phyloP scores from a whole-genome alignment of 2,329 filamentous ascomycete genomes.

The Fusarium nanum region DNA sequence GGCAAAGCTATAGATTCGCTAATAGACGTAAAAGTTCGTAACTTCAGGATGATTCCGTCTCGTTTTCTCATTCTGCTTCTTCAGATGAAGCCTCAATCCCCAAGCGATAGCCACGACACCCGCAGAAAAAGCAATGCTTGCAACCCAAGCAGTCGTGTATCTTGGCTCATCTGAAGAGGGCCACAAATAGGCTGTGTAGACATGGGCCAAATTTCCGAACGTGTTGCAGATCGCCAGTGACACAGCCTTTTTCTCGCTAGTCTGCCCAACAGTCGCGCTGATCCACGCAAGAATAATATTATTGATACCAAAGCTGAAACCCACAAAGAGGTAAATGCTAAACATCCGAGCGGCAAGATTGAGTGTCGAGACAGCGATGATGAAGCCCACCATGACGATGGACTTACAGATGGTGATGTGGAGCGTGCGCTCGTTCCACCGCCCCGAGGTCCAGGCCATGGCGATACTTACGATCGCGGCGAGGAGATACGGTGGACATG shows the following conservation, averaged over 20 bases:
- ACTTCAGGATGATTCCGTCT: constrained; percentile 19
- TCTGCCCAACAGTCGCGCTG: constrained; percentile 54
- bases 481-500: constrained; percentile 61
- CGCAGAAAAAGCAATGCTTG: constrained; percentile 23
- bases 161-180: constrained; percentile 10
- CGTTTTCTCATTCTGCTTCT: constrained; percentile 21
- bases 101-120: constrained; percentile 25
- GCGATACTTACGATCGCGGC: constrained; percentile 48
- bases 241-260: constrained; percentile 58
- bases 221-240: constrained; percentile 34
- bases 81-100: neutral
- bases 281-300: constrained; percentile 58
- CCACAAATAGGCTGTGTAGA: constrained; percentile 34
- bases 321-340: constrained; percentile 54
- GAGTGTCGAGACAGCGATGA: constrained; percentile 43
- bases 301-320: constrained; percentile 55
- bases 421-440: constrained; percentile 53
- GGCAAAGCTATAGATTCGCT: no score
- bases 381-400: constrained; percentile 50
- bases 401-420: constrained; percentile 48
- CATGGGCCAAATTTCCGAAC: constrained; percentile 30
- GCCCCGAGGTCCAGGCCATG: constrained; percentile 52
- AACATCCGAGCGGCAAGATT: constrained; percentile 36
- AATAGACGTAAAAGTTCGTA: constrained; percentile 9
- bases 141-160: constrained; percentile 19